Conservation (phyloP, 2,329 filamentous ascomycete species). For the Phialemonium atrogriseum region DNA sequence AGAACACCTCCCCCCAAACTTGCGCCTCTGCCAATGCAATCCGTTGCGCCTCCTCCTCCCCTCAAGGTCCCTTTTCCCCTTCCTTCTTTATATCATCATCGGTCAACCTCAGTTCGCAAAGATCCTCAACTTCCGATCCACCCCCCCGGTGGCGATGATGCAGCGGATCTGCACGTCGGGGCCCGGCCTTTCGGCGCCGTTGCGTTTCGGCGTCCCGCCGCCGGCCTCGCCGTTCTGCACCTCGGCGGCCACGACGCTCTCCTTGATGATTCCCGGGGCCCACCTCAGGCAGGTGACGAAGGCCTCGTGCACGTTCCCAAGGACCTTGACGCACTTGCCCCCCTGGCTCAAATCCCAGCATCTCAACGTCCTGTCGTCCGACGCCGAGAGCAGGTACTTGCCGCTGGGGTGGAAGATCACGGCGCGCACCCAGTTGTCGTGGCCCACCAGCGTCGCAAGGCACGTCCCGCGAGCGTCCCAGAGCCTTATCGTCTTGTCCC, state of each 20-base stretch:
- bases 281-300: constrained; percentile 84
- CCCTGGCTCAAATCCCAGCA: constrained; percentile 93
- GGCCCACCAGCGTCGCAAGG: constrained; percentile 75
- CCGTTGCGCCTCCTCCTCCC: too few relatives aligned
- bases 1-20: too few relatives aligned
- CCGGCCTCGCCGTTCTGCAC: background rate
- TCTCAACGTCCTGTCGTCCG: constrained; percentile 83
- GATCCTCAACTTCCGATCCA: constrained; percentile 71
- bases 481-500: constrained; percentile 84
- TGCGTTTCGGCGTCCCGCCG: background rate
- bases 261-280: constrained; percentile 67
- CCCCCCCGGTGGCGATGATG: constrained; percentile 79
- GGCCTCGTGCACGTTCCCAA: constrained; percentile 72
- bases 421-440: constrained; percentile 89
- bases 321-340: constrained; percentile 77
- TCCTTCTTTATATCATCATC: too few relatives aligned
- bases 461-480: constrained; percentile 82
- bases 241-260: background rate
- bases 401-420: constrained; percentile 86
- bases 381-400: constrained; percentile 77
- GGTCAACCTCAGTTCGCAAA: constrained; percentile 64
- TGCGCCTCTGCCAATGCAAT: too few relatives aligned
- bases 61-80: too few relatives aligned
- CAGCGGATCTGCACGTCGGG: constrained; percentile 63
- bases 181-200: constrained; percentile 7